These are phyloP conservation scores for Aspergillus novofumigatus DNA, from an alignment of 2,329 filamentous ascomycete species.

Conservation along the genomic window DNA sequence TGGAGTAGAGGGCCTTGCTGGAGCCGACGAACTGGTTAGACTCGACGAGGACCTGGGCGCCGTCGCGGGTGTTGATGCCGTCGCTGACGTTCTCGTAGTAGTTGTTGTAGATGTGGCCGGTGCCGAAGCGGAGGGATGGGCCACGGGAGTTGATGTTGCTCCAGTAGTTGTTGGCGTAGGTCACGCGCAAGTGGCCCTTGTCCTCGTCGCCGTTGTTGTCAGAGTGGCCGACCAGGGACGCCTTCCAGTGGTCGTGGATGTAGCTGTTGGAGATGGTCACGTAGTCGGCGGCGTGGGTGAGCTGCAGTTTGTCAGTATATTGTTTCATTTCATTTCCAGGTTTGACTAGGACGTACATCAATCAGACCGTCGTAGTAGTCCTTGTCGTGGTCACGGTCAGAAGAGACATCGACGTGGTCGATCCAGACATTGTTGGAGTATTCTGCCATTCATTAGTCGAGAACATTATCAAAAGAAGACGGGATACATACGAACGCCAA, in stretches of 20 bases:
- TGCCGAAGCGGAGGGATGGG: conserved; percentile 64
- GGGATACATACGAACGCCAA: conserved; percentile 51
- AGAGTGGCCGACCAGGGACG: conserved; percentile 56
- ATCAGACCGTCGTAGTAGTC: conserved; percentile 67
- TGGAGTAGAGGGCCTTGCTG: conserved; percentile 45
- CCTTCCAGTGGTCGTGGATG: conserved; percentile 60
- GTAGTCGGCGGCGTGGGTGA: conserved; percentile 61
- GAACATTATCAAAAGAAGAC: not conserved
- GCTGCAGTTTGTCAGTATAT: conserved; percentile 11
- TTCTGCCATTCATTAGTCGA: conserved; percentile 12
- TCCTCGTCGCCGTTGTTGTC: conserved; percentile 58
- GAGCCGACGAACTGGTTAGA: conserved; percentile 49
- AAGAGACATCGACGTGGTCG: conserved; percentile 63
- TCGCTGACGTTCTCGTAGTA: conserved; percentile 45
- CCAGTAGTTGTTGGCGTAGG: conserved; percentile 65
- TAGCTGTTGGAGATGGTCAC: conserved; percentile 49
- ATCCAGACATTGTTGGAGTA: conserved; percentile 56
- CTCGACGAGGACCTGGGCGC: conserved; percentile 57
- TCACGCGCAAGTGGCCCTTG: conserved; percentile 59
- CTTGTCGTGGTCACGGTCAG: conserved; percentile 58
- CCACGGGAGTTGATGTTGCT: conserved; percentile 60
- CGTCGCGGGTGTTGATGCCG: conserved; percentile 55
- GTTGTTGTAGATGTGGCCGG: conserved; percentile 58
- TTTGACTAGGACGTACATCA: conserved; percentile 39
- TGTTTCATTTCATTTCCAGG: not conserved